Percentiles rank a stretch among this genome's conserved stretches.
Conservation (phyloP, 306 rosid species). For the Dalbergia oliveri region DNA sequence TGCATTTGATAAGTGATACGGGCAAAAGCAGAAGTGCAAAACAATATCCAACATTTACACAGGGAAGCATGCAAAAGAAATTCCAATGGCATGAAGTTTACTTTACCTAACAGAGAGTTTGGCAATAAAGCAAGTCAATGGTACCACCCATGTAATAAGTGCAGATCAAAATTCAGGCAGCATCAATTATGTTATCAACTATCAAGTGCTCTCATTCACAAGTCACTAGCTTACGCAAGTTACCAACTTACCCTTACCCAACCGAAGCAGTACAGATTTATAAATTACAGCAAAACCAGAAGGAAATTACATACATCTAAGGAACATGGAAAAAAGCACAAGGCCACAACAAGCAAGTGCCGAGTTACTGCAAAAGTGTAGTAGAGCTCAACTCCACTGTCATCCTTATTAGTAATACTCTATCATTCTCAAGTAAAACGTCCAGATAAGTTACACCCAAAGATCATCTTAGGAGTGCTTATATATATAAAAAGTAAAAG, state of each 20-base stretch:
- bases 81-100: slow-evolving; percentile 19
- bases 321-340: background rate
- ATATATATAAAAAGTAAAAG: background rate
- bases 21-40: too few relatives aligned
- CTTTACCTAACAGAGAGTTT: background rate
- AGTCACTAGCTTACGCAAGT: background rate
- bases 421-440: slow-evolving; percentile 36
- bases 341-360: background rate
- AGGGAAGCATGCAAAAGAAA: slow-evolving; percentile 17
- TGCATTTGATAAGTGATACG: background rate
- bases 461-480: slow-evolving; percentile 28
- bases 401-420: slow-evolving; percentile 42
- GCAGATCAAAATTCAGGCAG: slow-evolving; percentile 6
- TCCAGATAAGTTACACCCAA: slow-evolving; percentile 40
- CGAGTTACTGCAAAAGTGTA: background rate
- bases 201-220: background rate
- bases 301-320: background rate
- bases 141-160: slow-evolving; percentile 2
- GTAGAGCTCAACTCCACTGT: slow-evolving; percentile 17
- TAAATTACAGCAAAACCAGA: slow-evolving; percentile 2
- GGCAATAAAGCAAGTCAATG: slow-evolving; percentile 15
- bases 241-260: too few relatives aligned
- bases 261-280: background rate
- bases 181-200: too few relatives aligned
- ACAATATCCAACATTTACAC: background rate